Base-by-base conservation (phyloP, 2,329 filamentous ascomycete genomes). In the Lachnellula subtilissima region DNA sequence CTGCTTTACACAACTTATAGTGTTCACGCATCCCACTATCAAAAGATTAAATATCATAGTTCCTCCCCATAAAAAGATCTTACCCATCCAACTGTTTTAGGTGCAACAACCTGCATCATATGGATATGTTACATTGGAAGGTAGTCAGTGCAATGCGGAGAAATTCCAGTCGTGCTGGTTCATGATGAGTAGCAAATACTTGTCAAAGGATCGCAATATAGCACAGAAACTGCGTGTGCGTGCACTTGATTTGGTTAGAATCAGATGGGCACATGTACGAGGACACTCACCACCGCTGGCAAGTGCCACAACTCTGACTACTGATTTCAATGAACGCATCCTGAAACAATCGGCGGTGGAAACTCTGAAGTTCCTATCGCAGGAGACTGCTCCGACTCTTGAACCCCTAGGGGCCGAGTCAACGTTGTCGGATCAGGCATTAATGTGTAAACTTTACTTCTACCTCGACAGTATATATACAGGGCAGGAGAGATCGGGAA, bases 51-150 rank as follows among this genome's bases (percentile, higher is more conserved):
- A 61, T 1, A 55, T 54, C 58, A 61, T 61, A 2, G 55, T 62
- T 14, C 58, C 60, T 46, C 58, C 60, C 60, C 56, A n/a, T n/a
- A n/a, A n/a, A n/a, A n/a, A n/a, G n/a, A 61, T 14, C 58, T 58
- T 3, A 55, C 56, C 60, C 58, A 62, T 9, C 48, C 57, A 7
- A 52, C 54, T 12, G 22, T 43, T 22, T 56, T 45, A 5, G 58
- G 58, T 5, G 60, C 56, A 39, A 56, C 55, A 39, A 61, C 47
- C 12, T 58, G 51, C 60, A 56, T 62, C 58, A 15, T 46, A 50
- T 2, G 58, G 54, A 36, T 39, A 48, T 25, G 54, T 49, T 3
- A 54, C 51, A 46, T 56, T 53, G 28, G 35, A 22, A 6, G 56
- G 60, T n/a, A 22, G 22, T 22, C 3, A 62, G 56, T 14, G 58